A percentile compares a stretch with the other conserved stretches of the same genome.
These are phyloP conservation scores for Opeltia flavorubescens DNA, from an alignment of 495 filamentous ascomycete genomes.

Conservation along the genomic window DNA sequence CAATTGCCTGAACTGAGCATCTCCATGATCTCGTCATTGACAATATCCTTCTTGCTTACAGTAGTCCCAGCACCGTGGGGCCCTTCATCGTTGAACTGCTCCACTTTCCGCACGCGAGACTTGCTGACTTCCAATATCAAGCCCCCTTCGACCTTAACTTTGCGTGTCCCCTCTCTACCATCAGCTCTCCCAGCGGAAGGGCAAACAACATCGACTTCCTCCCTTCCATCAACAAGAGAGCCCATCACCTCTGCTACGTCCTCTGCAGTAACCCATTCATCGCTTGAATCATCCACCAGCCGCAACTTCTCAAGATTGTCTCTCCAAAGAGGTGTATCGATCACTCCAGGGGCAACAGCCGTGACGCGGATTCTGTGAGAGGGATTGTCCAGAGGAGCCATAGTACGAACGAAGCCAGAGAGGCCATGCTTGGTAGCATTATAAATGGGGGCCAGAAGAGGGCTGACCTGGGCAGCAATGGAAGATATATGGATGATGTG, in stretches of 20 bases:
- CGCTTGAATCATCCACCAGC: slow-evolving; percentile 30
- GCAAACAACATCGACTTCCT: slow-evolving; percentile 19
- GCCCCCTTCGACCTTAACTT: slow-evolving; percentile 22
- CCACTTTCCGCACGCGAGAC: slow-evolving; percentile 36
- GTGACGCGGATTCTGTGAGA: slow-evolving; percentile 46
- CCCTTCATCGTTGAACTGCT: slow-evolving; percentile 42
- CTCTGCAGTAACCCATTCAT: slow-evolving; percentile 49
- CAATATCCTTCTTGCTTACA: slow-evolving; percentile 24
- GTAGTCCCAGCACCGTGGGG: slow-evolving; percentile 35
- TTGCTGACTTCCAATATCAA: slow-evolving; percentile 47
- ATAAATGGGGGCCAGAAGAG: slow-evolving; percentile 41
- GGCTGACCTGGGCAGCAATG: slow-evolving; percentile 44
- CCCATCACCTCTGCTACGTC: slow-evolving; percentile 54
- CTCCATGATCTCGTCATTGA: slow-evolving; percentile 32
- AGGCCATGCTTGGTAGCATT: slow-evolving; percentile 49
- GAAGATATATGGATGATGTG: slow-evolving; percentile 46
- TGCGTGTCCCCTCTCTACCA: not conserved
- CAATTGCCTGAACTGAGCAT: not conserved
- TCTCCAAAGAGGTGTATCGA: slow-evolving; percentile 56
- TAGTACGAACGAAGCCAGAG: slow-evolving; percentile 41
- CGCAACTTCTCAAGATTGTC: slow-evolving; percentile 52
- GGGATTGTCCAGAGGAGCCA: slow-evolving; percentile 33
- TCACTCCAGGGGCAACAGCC: slow-evolving; percentile 51
- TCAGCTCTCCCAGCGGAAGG: not conserved
- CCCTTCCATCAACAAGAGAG: slow-evolving; percentile 36